These are phyloP conservation scores for Ganoderma multipileum DNA, from an alignment of 1,284 basidiomycete species.

Conservation along the genomic window DNA sequence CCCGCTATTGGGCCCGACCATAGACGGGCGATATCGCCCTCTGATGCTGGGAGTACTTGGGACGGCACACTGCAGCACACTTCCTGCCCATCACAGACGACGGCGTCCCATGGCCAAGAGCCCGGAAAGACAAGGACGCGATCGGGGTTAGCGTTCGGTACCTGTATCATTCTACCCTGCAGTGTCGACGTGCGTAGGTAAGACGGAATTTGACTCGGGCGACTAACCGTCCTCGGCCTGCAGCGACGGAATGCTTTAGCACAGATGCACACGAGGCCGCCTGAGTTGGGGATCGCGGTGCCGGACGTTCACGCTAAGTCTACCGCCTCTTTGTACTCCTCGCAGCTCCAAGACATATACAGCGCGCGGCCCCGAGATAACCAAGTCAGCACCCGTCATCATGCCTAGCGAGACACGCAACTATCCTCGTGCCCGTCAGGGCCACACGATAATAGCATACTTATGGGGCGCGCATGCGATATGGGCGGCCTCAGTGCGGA, in stretches of 20 bases:
- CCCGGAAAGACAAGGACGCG: not conserved
- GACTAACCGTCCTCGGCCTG: not conserved
- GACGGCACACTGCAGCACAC: not conserved
- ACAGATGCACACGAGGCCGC: not conserved
- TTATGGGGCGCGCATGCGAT: not conserved
- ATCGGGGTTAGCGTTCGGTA: conserved; percentile 2
- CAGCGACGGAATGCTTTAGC: not conserved
- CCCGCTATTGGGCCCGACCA: not conserved
- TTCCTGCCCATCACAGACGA: not conserved
- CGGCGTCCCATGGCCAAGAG: not conserved
- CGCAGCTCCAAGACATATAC: not conserved
- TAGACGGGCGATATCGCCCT: not conserved
- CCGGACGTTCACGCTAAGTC: not conserved
- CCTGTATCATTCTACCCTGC: conserved; percentile 1
- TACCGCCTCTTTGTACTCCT: not conserved
- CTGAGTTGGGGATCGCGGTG: not conserved
- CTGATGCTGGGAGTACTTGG: conserved; percentile 1
- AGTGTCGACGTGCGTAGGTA: not conserved
- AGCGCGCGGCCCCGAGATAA: not conserved
- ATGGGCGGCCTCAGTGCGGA: conserved; percentile 9
- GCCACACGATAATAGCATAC: not conserved
- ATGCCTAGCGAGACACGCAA: not conserved
- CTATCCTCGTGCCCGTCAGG: conserved; percentile 2
- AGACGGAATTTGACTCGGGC: not conserved
- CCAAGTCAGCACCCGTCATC: not conserved